phyloP scores from a whole-genome alignment of 2,329 filamentous ascomycete species.

The Colletotrichum melonis region DNA sequence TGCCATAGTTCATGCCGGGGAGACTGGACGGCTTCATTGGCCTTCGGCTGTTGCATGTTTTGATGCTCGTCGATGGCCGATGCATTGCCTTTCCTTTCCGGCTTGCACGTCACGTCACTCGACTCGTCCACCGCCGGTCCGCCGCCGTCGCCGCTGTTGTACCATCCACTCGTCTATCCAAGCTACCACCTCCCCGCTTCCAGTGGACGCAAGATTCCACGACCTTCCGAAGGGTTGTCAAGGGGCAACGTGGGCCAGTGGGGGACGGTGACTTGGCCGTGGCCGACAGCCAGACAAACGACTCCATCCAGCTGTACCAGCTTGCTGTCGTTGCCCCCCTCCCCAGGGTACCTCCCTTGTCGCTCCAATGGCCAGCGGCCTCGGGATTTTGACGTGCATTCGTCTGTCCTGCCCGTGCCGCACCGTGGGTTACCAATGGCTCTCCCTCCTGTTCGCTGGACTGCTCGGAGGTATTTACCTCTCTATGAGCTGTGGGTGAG shows the following conservation, averaged over 20 bases:
- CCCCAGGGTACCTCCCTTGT: neutral
- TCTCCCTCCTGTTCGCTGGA: slow-evolving; percentile 2
- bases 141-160: slow-evolving; percentile 24
- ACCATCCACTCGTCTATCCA: slow-evolving; percentile 22
- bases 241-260: slow-evolving; percentile 33
- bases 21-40: neutral
- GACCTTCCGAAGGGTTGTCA: slow-evolving; percentile 26
- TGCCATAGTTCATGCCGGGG: slow-evolving; percentile 3
- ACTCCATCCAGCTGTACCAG: slow-evolving; percentile 12
- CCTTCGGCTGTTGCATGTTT: neutral
- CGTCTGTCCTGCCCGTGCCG: slow-evolving; percentile 9
- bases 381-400: slow-evolving; percentile 31
- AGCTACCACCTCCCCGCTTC: slow-evolving; percentile 23
- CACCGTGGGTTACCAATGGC: slow-evolving; percentile 20
- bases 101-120: neutral
- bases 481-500: slow-evolving; percentile 11
- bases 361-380: slow-evolving; percentile 24
- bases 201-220: slow-evolving; percentile 32
- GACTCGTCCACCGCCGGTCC: slow-evolving; percentile 4
- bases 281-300: neutral
- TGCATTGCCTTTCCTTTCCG: neutral
- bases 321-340: slow-evolving; percentile 6
- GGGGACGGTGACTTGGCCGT: slow-evolving; percentile 28
- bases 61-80: slow-evolving; percentile 11
- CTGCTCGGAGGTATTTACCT: slow-evolving; percentile 19